These are phyloP conservation scores for Pisolithus sp. DNA, from an alignment of 768 basidiomycete species.

Conservation along the genomic window DNA sequence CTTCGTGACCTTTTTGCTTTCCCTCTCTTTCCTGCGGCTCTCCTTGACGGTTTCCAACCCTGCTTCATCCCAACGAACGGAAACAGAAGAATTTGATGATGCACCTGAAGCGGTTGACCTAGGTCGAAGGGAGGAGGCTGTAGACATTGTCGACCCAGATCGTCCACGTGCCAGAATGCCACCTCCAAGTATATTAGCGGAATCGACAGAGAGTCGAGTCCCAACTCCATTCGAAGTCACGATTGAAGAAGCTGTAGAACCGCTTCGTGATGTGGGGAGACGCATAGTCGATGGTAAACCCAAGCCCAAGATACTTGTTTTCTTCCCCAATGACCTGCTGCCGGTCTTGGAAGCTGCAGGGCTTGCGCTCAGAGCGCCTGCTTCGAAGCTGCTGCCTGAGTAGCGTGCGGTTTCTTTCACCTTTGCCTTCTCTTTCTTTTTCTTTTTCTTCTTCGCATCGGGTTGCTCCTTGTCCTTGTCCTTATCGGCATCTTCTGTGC, in stretches of 20 bases:
- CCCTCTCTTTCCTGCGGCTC: slow-evolving; percentile 33
- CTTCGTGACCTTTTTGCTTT: slow-evolving; percentile 29
- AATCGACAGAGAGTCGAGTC: slow-evolving; percentile 27
- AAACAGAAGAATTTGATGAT: slow-evolving; percentile 36
- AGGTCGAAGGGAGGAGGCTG: slow-evolving; percentile 42
- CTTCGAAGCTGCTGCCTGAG: slow-evolving; percentile 64
- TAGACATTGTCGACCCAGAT: slow-evolving; percentile 35
- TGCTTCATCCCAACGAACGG: slow-evolving; percentile 45
- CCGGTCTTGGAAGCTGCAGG: slow-evolving; percentile 19
- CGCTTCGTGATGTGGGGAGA: slow-evolving; percentile 31
- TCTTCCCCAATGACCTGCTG: slow-evolving; percentile 41
- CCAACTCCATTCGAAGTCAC: slow-evolving; percentile 10
- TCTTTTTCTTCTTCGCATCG: slow-evolving; percentile 31
- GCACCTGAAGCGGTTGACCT: slow-evolving; percentile 35
- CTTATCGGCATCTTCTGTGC: slow-evolving; percentile 21
- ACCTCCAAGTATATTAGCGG: slow-evolving; percentile 23
- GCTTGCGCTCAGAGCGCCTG: slow-evolving; percentile 45
- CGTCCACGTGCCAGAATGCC: slow-evolving; percentile 29
- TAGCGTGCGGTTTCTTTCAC: slow-evolving; percentile 33
- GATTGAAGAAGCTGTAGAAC: slow-evolving; percentile 32
- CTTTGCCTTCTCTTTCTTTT: slow-evolving; percentile 34
- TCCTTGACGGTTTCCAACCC: slow-evolving; percentile 45
- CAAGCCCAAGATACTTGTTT: slow-evolving; percentile 54
- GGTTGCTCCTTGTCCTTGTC: slow-evolving; percentile 24
- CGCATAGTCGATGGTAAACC: slow-evolving; percentile 55